A percentile compares a stretch with the other conserved stretches of the same genome.
Conservation (phyloP, 192 early-diverging fungal species). For the Backusella sp. region DNA sequence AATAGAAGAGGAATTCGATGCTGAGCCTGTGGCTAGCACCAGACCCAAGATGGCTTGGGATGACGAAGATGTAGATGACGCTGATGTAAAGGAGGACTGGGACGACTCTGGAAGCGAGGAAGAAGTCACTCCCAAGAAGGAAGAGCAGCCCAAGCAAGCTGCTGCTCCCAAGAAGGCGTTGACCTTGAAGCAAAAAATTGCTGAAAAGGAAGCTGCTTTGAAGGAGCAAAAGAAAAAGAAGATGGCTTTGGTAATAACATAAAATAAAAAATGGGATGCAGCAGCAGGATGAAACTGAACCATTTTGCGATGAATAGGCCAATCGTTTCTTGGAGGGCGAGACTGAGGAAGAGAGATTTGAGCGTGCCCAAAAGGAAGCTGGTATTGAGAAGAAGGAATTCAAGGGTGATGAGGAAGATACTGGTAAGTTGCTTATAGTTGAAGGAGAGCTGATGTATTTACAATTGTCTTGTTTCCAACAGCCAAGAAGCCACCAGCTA, state of each 20-base stretch:
- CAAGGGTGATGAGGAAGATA: slow-evolving; percentile 55
- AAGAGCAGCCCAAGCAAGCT: slow-evolving; percentile 22
- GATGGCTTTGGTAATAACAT: slow-evolving; percentile 5
- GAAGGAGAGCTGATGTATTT: not conserved
- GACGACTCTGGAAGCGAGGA: slow-evolving; percentile 24
- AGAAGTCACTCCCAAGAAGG: slow-evolving; percentile 22
- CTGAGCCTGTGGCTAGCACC: slow-evolving; percentile 39
- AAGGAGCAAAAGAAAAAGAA: slow-evolving; percentile 41
- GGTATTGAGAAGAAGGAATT: slow-evolving; percentile 65
- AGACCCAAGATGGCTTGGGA: slow-evolving; percentile 52
- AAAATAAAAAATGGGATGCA: not conserved
- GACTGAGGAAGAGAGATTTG: slow-evolving; percentile 53
- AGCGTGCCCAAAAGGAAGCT: slow-evolving; percentile 54
- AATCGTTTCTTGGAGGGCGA: slow-evolving; percentile 35
- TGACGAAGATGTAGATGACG: slow-evolving; percentile 58
- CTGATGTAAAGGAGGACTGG: slow-evolving; percentile 60
- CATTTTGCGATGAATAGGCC: not conserved
- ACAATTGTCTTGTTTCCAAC: not conserved
- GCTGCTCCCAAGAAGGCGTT: slow-evolving; percentile 44
- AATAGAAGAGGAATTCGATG: slow-evolving; percentile 25
- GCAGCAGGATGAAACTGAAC: not conserved
- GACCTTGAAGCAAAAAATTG: slow-evolving; percentile 55
- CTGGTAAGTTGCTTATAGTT: slow-evolving; percentile 13
- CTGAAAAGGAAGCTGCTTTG: slow-evolving; percentile 50
- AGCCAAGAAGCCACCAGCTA: not conserved